These are phyloP conservation scores for Russula brevipes DNA, from an alignment of 768 basidiomycete species.

Conservation along the genomic window DNA sequence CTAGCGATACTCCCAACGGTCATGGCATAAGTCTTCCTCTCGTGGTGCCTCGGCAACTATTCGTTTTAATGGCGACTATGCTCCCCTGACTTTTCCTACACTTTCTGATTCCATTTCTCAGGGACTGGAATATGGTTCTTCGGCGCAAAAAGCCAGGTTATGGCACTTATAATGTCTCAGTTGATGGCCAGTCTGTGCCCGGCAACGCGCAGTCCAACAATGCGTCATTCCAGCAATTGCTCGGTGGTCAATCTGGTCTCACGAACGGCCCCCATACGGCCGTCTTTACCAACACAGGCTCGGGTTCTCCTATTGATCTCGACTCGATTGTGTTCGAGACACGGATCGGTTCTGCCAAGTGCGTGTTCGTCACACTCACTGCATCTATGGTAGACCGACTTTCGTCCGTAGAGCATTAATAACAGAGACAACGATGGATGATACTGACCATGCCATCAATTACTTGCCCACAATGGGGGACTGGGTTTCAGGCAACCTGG, in stretches of 20 bases:
- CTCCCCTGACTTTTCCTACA: not conserved
- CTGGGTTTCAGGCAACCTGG: constrained; percentile 35
- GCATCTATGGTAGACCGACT: constrained; percentile 34
- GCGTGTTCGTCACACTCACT: constrained; percentile 22
- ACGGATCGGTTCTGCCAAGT: constrained; percentile 38
- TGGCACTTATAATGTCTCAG: not conserved
- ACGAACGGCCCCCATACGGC: constrained; percentile 44
- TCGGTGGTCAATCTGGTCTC: constrained; percentile 43
- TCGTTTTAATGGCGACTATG: constrained; percentile 40
- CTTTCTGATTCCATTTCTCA: not conserved
- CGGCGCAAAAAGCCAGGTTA: constrained; percentile 21
- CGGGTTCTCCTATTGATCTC: constrained; percentile 42
- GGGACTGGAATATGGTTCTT: constrained; percentile 46
- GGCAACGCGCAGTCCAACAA: constrained; percentile 35
- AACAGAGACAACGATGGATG: constrained; percentile 34
- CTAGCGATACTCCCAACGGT: constrained; percentile 42
- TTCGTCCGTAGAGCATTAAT: constrained; percentile 43
- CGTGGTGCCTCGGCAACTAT: constrained; percentile 48
- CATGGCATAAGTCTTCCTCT: constrained; percentile 41
- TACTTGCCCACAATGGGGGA: constrained; percentile 37
- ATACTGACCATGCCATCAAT: constrained; percentile 36
- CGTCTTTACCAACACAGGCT: constrained; percentile 43
- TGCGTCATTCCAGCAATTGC: constrained; percentile 35
- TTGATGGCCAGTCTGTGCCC: constrained; percentile 36
- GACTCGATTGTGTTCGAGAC: constrained; percentile 45